Conservation (phyloP, 2,329 filamentous ascomycete species). For the Claviceps maximensis region DNA sequence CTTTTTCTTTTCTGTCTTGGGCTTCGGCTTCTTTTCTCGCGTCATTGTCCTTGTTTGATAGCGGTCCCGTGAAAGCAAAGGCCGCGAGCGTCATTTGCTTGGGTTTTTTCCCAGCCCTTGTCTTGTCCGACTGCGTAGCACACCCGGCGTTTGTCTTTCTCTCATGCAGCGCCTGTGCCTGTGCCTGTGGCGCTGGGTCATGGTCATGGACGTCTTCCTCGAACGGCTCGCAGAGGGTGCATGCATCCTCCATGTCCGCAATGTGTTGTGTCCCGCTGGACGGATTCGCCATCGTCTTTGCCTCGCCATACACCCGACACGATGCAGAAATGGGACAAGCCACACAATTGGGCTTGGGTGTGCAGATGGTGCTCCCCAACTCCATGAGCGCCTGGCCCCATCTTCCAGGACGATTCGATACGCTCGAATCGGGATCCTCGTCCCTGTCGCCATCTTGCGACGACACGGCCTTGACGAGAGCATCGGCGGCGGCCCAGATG, state of each 20-base stretch:
- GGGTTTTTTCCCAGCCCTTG: slow-evolving; percentile 8
- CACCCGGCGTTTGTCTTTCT: not conserved
- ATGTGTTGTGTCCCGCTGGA: slow-evolving; percentile 10
- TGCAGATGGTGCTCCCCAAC: slow-evolving; percentile 48
- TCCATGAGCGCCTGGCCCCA: slow-evolving; percentile 57
- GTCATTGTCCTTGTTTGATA: not conserved
- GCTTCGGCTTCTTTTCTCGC: slow-evolving; percentile 7
- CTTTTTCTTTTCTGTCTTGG: no score
- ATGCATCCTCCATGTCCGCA: slow-evolving; percentile 37
- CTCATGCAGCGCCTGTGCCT: slow-evolving; percentile 6
- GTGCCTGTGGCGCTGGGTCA: slow-evolving; percentile 12
- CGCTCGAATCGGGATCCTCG: slow-evolving; percentile 10
- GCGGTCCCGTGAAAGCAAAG: slow-evolving; percentile 19
- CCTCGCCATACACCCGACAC: slow-evolving; percentile 39
- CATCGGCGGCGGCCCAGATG: slow-evolving; percentile 45
- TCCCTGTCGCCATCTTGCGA: slow-evolving; percentile 23
- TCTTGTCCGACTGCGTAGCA: slow-evolving; percentile 1
- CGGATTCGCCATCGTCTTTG: slow-evolving; percentile 16
- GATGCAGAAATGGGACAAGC: slow-evolving; percentile 36
- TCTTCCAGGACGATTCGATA: slow-evolving; percentile 35
- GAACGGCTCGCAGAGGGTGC: slow-evolving; percentile 33
- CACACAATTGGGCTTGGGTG: slow-evolving; percentile 43
- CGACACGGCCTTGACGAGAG: slow-evolving; percentile 38
- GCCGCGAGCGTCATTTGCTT: slow-evolving; percentile 22
- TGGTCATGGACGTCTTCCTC: slow-evolving; percentile 18